A percentile compares a stretch with the other conserved stretches of the same genome.
These are phyloP conservation scores for Camellia granthamiana DNA, from an alignment of 148 eudicot species.

Conservation along the genomic window DNA sequence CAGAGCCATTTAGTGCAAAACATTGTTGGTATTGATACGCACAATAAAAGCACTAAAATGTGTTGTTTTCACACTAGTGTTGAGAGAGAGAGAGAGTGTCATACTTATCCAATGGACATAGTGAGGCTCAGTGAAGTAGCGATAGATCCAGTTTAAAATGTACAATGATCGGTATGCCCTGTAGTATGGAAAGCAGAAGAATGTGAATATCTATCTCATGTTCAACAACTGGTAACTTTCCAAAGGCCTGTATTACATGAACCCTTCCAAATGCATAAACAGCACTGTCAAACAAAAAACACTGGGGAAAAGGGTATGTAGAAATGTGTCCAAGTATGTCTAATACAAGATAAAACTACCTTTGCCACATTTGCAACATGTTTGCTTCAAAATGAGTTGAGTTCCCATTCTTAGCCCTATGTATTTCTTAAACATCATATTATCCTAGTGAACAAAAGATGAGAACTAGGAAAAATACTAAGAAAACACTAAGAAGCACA, in stretches of 20 bases:
- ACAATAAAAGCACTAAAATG: not conserved
- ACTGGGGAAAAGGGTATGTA: too few species aligned
- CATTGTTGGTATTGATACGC: not conserved
- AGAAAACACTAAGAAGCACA: too few species aligned
- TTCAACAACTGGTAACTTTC: not conserved
- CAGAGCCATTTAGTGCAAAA: conserved; percentile 5
- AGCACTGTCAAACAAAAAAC: too few species aligned
- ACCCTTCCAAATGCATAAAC: too few species aligned
- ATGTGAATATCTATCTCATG: not conserved
- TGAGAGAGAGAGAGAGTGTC: conserved; percentile 15
- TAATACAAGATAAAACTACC: too few species aligned
- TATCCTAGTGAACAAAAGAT: too few species aligned
- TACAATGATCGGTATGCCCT: conserved; percentile 88
- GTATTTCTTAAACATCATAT: too few species aligned
- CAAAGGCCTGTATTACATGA: not conserved
- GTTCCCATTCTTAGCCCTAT: too few species aligned
- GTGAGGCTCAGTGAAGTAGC: conserved; percentile 95
- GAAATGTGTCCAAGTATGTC: too few species aligned
- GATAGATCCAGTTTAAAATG: conserved; percentile 93
- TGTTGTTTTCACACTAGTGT: not conserved
- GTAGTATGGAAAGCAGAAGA: conserved; percentile 26
- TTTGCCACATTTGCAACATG: too few species aligned
- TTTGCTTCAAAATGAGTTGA: too few species aligned
- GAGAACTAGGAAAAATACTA: too few species aligned
- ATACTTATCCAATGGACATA: conserved; percentile 93